phyloP scores from a whole-genome alignment of 192 early-diverging fungal species.

The Gryganskiella cystojenkinii region DNA sequence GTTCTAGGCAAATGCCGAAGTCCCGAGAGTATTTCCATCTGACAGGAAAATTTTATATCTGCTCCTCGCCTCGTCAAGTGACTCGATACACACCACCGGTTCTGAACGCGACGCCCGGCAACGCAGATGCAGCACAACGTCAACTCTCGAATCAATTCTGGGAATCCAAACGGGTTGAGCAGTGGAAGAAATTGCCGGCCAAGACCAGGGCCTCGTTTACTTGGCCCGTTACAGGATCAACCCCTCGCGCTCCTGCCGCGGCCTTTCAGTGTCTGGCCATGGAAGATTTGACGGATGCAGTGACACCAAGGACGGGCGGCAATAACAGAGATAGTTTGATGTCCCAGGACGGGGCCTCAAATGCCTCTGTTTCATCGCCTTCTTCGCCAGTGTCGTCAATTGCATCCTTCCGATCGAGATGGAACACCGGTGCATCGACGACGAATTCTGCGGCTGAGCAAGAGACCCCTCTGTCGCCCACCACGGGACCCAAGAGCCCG shows the following conservation, averaged over 20 bases:
- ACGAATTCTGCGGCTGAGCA: background rate
- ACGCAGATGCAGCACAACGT: slow-evolving; percentile 23
- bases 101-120: slow-evolving; percentile 25
- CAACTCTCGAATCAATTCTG: slow-evolving; percentile 67
- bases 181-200: slow-evolving; percentile 68
- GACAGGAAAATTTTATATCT: slow-evolving; percentile 76
- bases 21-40: slow-evolving; percentile 75
- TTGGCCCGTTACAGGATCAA: slow-evolving; percentile 74
- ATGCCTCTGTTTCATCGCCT: slow-evolving; percentile 33
- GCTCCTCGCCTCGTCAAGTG: slow-evolving; percentile 73
- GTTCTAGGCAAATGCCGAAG: slow-evolving; percentile 74
- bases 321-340: slow-evolving; percentile 35
- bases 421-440: slow-evolving; percentile 18
- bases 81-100: slow-evolving; percentile 71
- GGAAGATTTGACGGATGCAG: slow-evolving; percentile 55
- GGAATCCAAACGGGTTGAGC: slow-evolving; percentile 67
- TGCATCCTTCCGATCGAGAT: slow-evolving; percentile 43
- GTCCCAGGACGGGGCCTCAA: slow-evolving; percentile 38
- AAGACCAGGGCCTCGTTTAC: slow-evolving; percentile 72
- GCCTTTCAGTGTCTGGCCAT: slow-evolving; percentile 69
- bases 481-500: background rate
- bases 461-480: slow-evolving; percentile 1
- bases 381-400: slow-evolving; percentile 42
- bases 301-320: background rate
- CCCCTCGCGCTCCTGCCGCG: slow-evolving; percentile 54